phyloP scores from a whole-genome alignment of 1,139 yeast genomes.

The Wickerhamiella infanticola region DNA sequence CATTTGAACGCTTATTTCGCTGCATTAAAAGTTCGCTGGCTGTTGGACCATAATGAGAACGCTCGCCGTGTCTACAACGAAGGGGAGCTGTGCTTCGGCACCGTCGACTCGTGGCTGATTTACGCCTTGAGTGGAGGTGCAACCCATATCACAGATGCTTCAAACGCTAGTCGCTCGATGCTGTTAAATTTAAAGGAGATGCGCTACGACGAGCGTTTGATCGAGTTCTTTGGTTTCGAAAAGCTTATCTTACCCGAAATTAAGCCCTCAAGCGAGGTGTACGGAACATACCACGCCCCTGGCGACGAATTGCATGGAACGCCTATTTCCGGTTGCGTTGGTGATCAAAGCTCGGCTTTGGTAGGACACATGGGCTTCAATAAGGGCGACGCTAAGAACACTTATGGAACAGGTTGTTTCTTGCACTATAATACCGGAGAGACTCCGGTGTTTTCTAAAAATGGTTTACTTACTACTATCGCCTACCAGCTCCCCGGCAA shows the following conservation, averaged over 20 bases:
- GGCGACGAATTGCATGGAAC: slow-evolving; percentile 30
- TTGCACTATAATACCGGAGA: slow-evolving; percentile 76
- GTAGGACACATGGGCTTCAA: slow-evolving; percentile 84
- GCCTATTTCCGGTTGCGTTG: slow-evolving; percentile 82
- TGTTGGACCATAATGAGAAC: slow-evolving; percentile 62
- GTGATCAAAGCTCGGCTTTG: slow-evolving; percentile 87
- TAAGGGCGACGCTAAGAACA: slow-evolving; percentile 81
- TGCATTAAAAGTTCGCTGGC: slow-evolving; percentile 82
- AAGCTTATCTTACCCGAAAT: slow-evolving; percentile 65
- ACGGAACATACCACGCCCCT: slow-evolving; percentile 36
- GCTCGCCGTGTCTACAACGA: slow-evolving; percentile 54
- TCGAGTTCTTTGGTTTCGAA: slow-evolving; percentile 61
- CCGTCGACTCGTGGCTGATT: slow-evolving; percentile 89
- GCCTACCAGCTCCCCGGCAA: slow-evolving; percentile 77
- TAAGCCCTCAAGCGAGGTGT: slow-evolving; percentile 63
- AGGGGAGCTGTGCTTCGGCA: slow-evolving; percentile 81
- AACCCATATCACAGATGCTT: slow-evolving; percentile 66
- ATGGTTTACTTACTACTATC: slow-evolving; percentile 79
- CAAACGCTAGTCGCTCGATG: slow-evolving; percentile 86
- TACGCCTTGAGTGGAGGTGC: slow-evolving; percentile 56
- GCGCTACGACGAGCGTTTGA: slow-evolving; percentile 61
- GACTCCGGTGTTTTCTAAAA: slow-evolving; percentile 37
- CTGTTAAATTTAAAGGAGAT: slow-evolving; percentile 70
- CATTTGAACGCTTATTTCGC: slow-evolving; percentile 87
- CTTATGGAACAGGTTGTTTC: slow-evolving; percentile 97